Evolutionary conservation across 768 basidiomycete species (phyloP), one percentile per base, ranked within the genome.

Genomic region (Macrolepiota albuminosa): DNA sequence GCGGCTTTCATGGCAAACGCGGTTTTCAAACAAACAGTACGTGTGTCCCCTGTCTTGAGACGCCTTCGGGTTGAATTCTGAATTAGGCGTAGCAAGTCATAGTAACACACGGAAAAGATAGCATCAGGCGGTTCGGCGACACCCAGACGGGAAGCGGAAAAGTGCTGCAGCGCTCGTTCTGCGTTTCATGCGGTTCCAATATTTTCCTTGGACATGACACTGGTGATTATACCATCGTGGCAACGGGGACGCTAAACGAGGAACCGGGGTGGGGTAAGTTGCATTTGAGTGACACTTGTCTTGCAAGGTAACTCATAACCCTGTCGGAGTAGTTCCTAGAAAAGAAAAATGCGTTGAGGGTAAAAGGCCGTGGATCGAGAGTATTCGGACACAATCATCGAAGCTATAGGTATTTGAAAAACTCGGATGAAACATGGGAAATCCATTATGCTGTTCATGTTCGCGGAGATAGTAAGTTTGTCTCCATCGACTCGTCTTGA

Each of bases 1-100:
- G 68, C 73, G n/a, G 74, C 75, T 18, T 77, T 77, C 59, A 72
- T 77, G 72, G 68, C 73, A 46, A 77, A 76, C 48, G 65, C 66
- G 6, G 73, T 76, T 57, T 78, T 76, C 61, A 66, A 68, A 37
- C 61, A 57, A 16, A 60, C 75, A 63, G 78, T 78, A 52, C 34
- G 71, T 42, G 13, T 52, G 1, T 6, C 26, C 51, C 31, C 10
- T 18, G 68, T 48, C 10, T 48, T 10, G 21, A 48, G 21, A 10
- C 33, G 45, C 33, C 26, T 33, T 50, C 31, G n/a, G 21, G 7
- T 36, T 21, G 24, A 52, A 26, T 14, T 2, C 36, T 37, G 50
- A 52, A 18, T 34, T 21, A 13, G 40, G 40, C 11, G 16, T 34
- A 75, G 73, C 64, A 72, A 59, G 64, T 75, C 34, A 61, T 46